phyloP scores from a whole-genome alignment of 192 early-diverging fungal genomes.

The Umbelopsis sp. region DNA sequence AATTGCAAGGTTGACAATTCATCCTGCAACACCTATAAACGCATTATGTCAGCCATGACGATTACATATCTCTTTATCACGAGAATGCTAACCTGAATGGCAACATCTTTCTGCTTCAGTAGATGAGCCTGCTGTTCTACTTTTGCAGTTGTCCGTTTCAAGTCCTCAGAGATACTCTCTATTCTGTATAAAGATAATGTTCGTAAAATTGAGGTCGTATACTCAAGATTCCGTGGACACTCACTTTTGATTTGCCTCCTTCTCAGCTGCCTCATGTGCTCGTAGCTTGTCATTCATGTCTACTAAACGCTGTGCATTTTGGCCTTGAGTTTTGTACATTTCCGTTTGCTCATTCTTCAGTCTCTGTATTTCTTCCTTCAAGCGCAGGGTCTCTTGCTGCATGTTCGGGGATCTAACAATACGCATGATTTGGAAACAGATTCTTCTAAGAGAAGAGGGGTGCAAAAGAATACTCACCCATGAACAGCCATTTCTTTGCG shows the following conservation, averaged over 20 bases:
- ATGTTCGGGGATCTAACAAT: conserved; percentile 47
- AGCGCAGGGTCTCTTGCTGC: conserved; percentile 70
- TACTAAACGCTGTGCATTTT: conserved; percentile 90
- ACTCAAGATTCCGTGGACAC: conserved; percentile 7
- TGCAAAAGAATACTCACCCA: conserved; percentile 32
- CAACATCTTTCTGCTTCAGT: conserved; percentile 87
- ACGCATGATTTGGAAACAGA: background rate
- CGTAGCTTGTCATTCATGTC: conserved; percentile 82
- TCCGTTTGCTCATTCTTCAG: conserved; percentile 87
- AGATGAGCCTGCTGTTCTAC: conserved; percentile 46
- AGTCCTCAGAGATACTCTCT: conserved; percentile 38
- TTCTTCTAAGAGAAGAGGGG: background rate
- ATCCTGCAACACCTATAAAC: conserved; percentile 79
- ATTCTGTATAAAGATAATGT: conserved; percentile 32
- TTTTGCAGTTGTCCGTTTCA: conserved; percentile 31
- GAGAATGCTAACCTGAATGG: conserved; percentile 67
- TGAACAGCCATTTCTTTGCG: background rate
- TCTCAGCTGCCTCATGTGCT: conserved; percentile 56
- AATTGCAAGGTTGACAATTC: conserved; percentile 89
- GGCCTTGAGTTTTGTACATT: conserved; percentile 87
- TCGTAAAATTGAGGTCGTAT: background rate
- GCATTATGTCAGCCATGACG: background rate
- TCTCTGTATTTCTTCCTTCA: conserved; percentile 72
- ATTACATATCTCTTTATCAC: background rate
- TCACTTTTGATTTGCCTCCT: conserved; percentile 69